phyloP scores from a whole-genome alignment of 164 flowering plant genomes.

The Berberis thunbergii region DNA sequence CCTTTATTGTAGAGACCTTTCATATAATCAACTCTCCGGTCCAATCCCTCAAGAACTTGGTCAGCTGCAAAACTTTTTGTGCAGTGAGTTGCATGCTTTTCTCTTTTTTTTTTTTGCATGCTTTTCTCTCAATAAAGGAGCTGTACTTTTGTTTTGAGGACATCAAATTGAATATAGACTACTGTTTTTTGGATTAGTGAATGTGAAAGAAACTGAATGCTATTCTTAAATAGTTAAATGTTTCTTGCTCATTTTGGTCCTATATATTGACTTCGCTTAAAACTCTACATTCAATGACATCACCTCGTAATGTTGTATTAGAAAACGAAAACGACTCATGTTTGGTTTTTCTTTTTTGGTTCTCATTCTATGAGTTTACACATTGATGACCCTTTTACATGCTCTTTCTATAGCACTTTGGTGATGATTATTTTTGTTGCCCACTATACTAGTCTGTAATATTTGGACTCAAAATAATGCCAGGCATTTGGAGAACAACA shows the following conservation, averaged over 20 bases:
- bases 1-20: slow-evolving; percentile 56
- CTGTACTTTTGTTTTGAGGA: too few relatives aligned
- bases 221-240: too few relatives aligned
- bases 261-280: too few relatives aligned
- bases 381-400: not conserved
- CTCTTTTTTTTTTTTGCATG: not conserved
- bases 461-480: slow-evolving; percentile 12
- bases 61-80: slow-evolving; percentile 71
- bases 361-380: not conserved
- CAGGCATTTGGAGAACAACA: slow-evolving; percentile 69
- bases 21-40: slow-evolving; percentile 63
- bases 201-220: too few relatives aligned
- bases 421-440: too few relatives aligned
- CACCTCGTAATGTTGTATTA: too few relatives aligned
- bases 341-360: too few relatives aligned
- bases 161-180: too few relatives aligned
- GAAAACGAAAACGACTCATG: too few relatives aligned
- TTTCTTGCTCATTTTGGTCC: too few relatives aligned
- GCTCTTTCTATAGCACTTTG: not conserved
- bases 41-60: slow-evolving; percentile 69
- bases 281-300: too few relatives aligned
- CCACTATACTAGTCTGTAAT: not conserved
- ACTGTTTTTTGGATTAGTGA: too few relatives aligned
- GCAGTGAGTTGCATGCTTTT: slow-evolving; percentile 41
- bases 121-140: not conserved